phyloP scores from a whole-genome alignment of 2,329 filamentous ascomycete species.

The Paecilomyces niveus region DNA sequence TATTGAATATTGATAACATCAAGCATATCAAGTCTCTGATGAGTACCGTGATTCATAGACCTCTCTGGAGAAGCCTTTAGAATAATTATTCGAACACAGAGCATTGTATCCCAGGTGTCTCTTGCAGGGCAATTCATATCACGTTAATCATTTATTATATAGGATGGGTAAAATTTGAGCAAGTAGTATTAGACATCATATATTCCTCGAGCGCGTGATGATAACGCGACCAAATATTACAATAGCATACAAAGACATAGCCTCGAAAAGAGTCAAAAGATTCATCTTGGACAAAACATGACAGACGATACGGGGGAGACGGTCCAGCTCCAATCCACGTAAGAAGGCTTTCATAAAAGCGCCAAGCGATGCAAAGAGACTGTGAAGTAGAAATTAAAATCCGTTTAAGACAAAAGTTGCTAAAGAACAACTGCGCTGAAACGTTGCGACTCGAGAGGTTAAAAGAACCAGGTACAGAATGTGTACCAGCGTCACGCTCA shows the following conservation, averaged over 20 bases:
- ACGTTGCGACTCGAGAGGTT: background rate
- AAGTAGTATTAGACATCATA: background rate
- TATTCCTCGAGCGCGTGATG: background rate
- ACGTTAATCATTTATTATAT: background rate
- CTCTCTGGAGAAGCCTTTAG: background rate
- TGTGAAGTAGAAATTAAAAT: conserved; percentile 14
- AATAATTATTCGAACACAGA: background rate
- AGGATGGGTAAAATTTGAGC: background rate
- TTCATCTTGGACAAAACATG: background rate
- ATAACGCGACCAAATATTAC: background rate
- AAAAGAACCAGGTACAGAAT: background rate
- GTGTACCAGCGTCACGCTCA: background rate
- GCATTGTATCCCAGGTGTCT: background rate
- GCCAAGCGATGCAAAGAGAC: background rate
- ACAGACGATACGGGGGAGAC: background rate
- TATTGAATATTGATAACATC: background rate
- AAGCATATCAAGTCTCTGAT: background rate
- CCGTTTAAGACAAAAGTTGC: background rate
- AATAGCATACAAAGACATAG: background rate
- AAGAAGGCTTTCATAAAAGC: background rate
- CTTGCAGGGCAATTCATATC: background rate
- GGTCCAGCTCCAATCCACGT: background rate
- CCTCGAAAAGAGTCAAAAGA: background rate
- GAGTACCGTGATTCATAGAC: too few relatives aligned
- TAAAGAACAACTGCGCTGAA: background rate